Percentiles rank a stretch among this genome's conserved stretches.
phyloP scores from a whole-genome alignment of 768 basidiomycete genomes.

The Sarcodon sp. region DNA sequence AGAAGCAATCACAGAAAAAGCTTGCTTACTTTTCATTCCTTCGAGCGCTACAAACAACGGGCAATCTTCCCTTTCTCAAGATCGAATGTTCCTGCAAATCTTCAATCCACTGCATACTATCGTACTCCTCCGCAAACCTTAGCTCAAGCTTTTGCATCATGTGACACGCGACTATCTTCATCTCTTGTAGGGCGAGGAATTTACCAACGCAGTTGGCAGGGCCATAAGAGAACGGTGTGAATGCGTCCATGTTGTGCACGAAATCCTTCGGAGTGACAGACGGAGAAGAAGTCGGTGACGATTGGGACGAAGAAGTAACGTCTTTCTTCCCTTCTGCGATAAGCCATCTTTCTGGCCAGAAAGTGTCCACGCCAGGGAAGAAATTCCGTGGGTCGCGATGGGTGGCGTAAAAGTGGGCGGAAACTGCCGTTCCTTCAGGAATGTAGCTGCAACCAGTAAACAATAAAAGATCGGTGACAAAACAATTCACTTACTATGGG shows the following conservation, averaged over 20 bases:
- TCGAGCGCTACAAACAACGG: not conserved
- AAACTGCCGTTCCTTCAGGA: not conserved
- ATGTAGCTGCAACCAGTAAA: not conserved
- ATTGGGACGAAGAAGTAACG: not conserved
- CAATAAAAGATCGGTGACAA: not conserved
- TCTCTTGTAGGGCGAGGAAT: slow-evolving; percentile 28
- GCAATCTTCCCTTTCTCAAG: not conserved
- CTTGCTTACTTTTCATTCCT: no score
- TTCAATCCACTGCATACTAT: slow-evolving; percentile 16
- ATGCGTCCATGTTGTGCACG: slow-evolving; percentile 22
- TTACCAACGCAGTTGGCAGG: slow-evolving; percentile 32
- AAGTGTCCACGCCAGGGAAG: not conserved
- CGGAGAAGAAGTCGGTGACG: not conserved
- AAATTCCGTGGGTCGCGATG: not conserved
- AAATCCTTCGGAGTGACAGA: not conserved
- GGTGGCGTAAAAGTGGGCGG: not conserved
- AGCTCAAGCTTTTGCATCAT: slow-evolving; percentile 29
- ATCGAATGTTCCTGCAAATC: slow-evolving; percentile 3
- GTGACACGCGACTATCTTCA: slow-evolving; percentile 23
- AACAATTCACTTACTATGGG: not conserved
- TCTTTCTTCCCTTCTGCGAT: not conserved
- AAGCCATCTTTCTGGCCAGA: not conserved
- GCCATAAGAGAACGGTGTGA: slow-evolving; percentile 32
- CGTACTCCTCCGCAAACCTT: slow-evolving; percentile 23
- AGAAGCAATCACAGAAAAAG: no score